Evolutionary conservation across 257 asterid genomes (phyloP), one percentile per base, ranked within the genome.

Genomic region (Solanum habrochaites): DNA sequence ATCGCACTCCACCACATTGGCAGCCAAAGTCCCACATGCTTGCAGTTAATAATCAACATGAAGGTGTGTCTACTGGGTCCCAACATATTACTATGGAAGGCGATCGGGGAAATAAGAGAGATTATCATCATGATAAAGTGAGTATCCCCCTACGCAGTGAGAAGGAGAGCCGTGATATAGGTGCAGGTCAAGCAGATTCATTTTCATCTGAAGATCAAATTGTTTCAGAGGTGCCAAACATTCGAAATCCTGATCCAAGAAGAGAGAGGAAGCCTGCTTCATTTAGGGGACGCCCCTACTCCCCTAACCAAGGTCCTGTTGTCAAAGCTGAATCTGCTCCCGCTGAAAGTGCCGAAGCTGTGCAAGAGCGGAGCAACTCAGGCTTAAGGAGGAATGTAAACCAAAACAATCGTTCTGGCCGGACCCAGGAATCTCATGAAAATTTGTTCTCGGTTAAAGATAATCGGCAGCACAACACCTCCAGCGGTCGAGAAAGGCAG

Each of bases 1-100:
- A 94, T 85, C 91, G 92, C 58, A 27, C 91, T 14, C 85, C 90
- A 31, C 87, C 98, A 86, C 98, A 94, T 66, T 97, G 99, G 99
- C 95, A 94, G 85, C 99, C 96, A 42, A 97, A 97, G 88, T 85
- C 91, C 25, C 87, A 88, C 86, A 52, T 94, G 74, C 85, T 85
- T 88, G 60, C 93, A 85, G 91, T 88, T 58, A 87, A 86, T 89
- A 82, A 84, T 88, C 92, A 89, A 85, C 92, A 88, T 82, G 92
- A 90, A 43, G 88, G 89, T 85, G 90, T 92, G 90, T 32, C 82
- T 58, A 43, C 80, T 85, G 90, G 88, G 85, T 89, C 85, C 88
- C 92, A 92, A 73, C 86, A 87, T 88, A 89, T 86, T 66, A 35
- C 86, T 10, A 78, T 77, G 25, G 97, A 93, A 87, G 85, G 74